Evolutionary conservation across 2,329 filamentous ascomycete genomes (phyloP).

Genomic region (Zasmidium cellare): DNA sequence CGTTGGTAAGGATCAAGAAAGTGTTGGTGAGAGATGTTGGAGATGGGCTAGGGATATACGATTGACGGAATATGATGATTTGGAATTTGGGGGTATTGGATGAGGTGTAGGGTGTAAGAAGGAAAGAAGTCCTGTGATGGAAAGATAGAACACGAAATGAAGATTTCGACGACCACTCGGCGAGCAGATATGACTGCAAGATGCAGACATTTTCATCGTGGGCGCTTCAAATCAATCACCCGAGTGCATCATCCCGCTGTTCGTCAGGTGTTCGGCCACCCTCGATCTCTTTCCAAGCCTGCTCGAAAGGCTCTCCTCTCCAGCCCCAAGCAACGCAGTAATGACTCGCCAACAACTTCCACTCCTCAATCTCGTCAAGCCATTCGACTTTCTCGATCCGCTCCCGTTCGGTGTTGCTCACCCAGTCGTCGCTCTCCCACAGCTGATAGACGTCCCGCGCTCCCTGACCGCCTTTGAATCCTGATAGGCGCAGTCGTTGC

Average conservation of each 20-base stretch:
- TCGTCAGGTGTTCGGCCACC: constrained; percentile 21
- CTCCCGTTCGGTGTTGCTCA: constrained; percentile 69
- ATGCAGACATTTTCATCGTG: no score
- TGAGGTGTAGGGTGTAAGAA: no score
- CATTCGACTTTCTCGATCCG: constrained; percentile 79
- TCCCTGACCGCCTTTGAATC: constrained; percentile 60
- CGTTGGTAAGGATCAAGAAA: no score
- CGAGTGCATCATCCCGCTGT: constrained; percentile 21
- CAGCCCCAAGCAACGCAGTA: constrained; percentile 91
- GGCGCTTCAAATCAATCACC: not conserved
- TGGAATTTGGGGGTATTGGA: no score
- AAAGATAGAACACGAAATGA: no score
- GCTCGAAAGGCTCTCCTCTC: constrained; percentile 46
- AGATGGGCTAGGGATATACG: no score
- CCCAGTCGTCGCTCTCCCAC: constrained; percentile 68
- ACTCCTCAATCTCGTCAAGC: constrained; percentile 93
- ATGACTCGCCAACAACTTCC: constrained; percentile 80
- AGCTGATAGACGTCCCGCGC: constrained; percentile 66
- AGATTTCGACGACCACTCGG: no score
- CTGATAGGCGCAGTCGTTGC: constrained; percentile 63
- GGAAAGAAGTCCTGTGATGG: no score
- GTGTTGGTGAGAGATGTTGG: no score
- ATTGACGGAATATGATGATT: no score
- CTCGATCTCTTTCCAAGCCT: constrained; percentile 26
- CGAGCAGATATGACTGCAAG: no score